phyloP scores from a whole-genome alignment of 345 rosid species.

The Sisymbrium altissimum region DNA sequence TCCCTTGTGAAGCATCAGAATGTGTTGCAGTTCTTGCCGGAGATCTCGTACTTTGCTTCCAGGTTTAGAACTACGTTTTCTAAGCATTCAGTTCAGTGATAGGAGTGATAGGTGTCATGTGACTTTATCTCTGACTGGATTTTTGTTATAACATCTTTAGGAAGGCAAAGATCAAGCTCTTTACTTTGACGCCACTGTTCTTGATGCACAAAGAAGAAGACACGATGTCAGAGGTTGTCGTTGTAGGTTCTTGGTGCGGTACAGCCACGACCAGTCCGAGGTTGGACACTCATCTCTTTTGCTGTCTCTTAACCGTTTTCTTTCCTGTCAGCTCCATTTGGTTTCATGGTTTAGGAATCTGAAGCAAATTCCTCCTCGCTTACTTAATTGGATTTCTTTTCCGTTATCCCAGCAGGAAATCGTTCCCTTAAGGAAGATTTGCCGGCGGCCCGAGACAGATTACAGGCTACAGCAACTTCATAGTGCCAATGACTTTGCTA shows the following conservation, averaged over 20 bases:
- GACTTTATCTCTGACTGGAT: neutral
- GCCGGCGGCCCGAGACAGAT: constrained; percentile 98
- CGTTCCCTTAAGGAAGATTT: constrained; percentile 89
- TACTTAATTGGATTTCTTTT: constrained; percentile 27
- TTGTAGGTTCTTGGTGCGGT: constrained; percentile 95
- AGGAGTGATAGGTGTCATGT: neutral
- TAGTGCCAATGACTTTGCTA: constrained; percentile 41
- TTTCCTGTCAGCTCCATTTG: neutral
- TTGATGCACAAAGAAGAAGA: constrained; percentile 94
- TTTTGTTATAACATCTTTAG: constrained; percentile 39
- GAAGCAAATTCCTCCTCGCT: constrained; percentile 16
- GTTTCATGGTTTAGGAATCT: constrained; percentile 1
- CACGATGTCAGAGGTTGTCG: constrained; percentile 99
- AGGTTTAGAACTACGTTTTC: constrained; percentile 44
- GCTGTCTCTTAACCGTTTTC: neutral
- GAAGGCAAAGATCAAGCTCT: constrained; percentile 99
- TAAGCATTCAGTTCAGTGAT: neutral
- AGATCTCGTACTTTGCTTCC: constrained; percentile 97
- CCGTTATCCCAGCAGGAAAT: constrained; percentile 64
- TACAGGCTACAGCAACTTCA: constrained; percentile 98
- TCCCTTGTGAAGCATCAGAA: constrained; percentile 97
- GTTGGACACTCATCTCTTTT: constrained; percentile 38
- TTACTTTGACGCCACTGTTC: constrained; percentile 93
- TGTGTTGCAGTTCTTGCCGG: constrained; percentile 99
- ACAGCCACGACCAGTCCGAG: constrained; percentile 96